Base-by-base conservation (phyloP, 75 land plant genomes). In the Azolla pinnata region DNA sequence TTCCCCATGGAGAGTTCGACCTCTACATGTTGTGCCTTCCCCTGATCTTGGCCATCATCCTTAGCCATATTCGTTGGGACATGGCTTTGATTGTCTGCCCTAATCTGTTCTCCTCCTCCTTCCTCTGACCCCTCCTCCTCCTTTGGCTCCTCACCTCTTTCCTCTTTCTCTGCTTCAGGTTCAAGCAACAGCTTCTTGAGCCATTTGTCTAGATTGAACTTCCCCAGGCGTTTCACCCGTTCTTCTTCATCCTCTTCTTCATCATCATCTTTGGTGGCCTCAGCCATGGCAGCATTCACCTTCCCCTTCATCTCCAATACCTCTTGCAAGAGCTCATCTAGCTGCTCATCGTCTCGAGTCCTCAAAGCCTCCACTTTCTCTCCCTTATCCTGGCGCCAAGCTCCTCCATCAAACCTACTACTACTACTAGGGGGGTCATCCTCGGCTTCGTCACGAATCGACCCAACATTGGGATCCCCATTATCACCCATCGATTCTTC, bases 141-240 rank as follows among this genome's bases (percentile, higher is more conserved):
- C 18, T 4, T 52, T 2, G 25, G 1, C 28, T 2, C 2, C 28
- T 52, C 28, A 3, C 54, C 29, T 4, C 27, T 52, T 12, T 2
- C 28, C 24, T 52, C 54, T 3, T 20, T 20, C 4, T 17, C 19
- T 20, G 7, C 14, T 17, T 7, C 51, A 9, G 21, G 14, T 8
- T 48, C 51, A 23, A 52, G 29, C 54, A 52, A 29, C 18, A 52
- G 54, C 54, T 4, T 24, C 24, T 52, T 26, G 29, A 88, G 84
- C 97, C 97, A 92, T 45, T 83, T 85, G 60, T 92, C 95, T 2
- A 88, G 57, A 42, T 87, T 85, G 18, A 78, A 81, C 62, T 79
- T 83, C 17, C 95, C 95, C 30, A 62, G 54, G 34, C 74, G 61
- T 51, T 60, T 73, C 31, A 71, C 63, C 45, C 64, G 65, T 57